Conservation (phyloP, 2,329 filamentous ascomycete genomes). For the Ceratocystis huliohia region DNA sequence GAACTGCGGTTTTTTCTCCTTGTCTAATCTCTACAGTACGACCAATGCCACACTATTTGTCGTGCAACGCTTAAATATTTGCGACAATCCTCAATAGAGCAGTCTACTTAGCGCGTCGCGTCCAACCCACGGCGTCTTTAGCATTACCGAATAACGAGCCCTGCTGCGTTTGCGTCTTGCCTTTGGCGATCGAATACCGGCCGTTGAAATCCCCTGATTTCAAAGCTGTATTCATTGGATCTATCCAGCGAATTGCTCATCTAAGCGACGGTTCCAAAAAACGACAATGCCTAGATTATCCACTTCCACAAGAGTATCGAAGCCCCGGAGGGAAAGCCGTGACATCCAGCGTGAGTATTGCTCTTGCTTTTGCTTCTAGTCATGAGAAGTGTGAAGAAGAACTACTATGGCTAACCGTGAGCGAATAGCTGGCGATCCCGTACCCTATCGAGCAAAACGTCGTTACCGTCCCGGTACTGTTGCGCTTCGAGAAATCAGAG, state of each 20-base stretch:
- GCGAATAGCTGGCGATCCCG: conserved; percentile 56
- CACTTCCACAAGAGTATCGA: conserved; percentile 7
- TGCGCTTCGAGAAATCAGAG: conserved; percentile 81
- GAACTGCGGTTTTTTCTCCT: background rate
- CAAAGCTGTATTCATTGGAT: background rate
- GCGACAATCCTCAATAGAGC: background rate
- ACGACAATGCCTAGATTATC: conserved; percentile 16
- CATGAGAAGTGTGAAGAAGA: background rate
- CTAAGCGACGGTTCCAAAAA: background rate
- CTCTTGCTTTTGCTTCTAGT: background rate
- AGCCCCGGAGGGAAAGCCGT: conserved; percentile 12
- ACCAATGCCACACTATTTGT: background rate
- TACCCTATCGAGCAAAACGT: conserved; percentile 48
- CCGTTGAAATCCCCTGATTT: background rate
- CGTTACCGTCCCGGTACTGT: conserved; percentile 69
- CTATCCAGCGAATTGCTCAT: background rate
- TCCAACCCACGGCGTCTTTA: background rate
- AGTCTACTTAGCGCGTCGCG: background rate
- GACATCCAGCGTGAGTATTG: conserved; percentile 17
- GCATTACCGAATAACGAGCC: background rate
- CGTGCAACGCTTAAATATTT: background rate
- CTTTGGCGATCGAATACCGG: background rate
- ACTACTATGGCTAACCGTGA: background rate
- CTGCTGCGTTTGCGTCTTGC: background rate
- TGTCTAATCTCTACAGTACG: background rate